Evolutionary conservation across 768 basidiomycete genomes (phyloP).

Genomic region (Kwoniella europaea): DNA sequence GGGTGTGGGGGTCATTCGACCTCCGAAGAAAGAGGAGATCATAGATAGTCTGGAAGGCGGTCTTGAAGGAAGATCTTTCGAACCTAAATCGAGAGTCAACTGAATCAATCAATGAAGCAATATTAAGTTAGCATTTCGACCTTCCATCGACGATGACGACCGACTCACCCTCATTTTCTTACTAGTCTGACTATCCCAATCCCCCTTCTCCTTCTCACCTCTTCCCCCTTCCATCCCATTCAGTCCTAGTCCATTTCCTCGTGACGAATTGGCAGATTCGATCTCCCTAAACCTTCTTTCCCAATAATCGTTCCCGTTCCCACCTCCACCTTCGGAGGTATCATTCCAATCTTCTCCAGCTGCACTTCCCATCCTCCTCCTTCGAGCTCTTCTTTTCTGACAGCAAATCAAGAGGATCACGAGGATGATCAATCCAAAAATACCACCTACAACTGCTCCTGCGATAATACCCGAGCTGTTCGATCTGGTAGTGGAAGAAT

Average conservation of each 20-base stretch:
- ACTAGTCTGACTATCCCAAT: constrained; percentile 14
- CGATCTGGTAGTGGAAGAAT: background rate
- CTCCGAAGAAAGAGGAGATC: constrained; percentile 36
- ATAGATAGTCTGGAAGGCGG: constrained; percentile 32
- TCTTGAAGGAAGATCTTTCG: constrained; percentile 22
- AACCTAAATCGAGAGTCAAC: constrained; percentile 35
- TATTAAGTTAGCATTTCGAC: too few relatives aligned
- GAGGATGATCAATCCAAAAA: constrained; percentile 13
- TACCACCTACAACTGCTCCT: constrained; percentile 21
- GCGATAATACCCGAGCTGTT: constrained; percentile 15
- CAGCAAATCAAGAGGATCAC: constrained; percentile 1
- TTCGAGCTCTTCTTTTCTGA: constrained; percentile 10
- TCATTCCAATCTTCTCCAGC: constrained; percentile 5
- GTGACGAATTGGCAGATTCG: constrained; percentile 20
- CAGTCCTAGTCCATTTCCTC: background rate
- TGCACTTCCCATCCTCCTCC: constrained; percentile 14
- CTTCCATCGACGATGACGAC: too few relatives aligned
- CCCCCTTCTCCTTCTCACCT: constrained; percentile 12
- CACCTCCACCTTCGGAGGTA: background rate
- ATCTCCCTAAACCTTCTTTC: constrained; percentile 40
- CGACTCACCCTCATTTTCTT: constrained; percentile 29
- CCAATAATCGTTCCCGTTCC: constrained; percentile 36
- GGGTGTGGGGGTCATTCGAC: constrained; percentile 11
- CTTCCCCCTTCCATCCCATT: background rate
- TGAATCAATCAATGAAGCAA: too few relatives aligned